phyloP scores from a whole-genome alignment of 371 early-diverging fungal species.

The Lichtheimia corymbifera region DNA sequence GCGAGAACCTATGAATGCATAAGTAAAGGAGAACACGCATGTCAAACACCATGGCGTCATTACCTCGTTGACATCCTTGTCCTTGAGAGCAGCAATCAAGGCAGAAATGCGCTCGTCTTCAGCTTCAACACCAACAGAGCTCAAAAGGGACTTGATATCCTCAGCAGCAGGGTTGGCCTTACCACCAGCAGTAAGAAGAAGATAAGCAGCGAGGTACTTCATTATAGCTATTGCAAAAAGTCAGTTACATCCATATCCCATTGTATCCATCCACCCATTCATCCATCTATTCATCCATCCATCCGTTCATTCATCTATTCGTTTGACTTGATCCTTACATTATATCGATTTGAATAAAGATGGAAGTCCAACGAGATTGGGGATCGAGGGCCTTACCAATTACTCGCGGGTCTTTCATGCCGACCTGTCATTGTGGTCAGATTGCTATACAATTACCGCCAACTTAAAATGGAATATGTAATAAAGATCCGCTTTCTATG shows the following conservation, averaged over 20 bases:
- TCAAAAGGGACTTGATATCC: constrained; percentile 84
- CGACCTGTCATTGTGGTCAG: no score
- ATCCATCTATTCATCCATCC: constrained; percentile 12
- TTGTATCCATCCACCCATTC: constrained; percentile 15
- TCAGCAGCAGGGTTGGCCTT: constrained; percentile 82
- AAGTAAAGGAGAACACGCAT: constrained; percentile 83
- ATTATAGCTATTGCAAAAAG: constrained; percentile 72
- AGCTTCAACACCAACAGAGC: constrained; percentile 92
- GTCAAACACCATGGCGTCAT: constrained; percentile 76
- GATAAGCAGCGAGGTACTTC: constrained; percentile 98
- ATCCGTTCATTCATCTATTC: background rate
- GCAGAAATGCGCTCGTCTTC: constrained; percentile 78
- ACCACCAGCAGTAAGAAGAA: constrained; percentile 91
- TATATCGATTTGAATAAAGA: no score
- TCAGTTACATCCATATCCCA: constrained; percentile 10
- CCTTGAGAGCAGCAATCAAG: constrained; percentile 82
- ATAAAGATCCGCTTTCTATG: no score
- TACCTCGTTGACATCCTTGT: constrained; percentile 87
- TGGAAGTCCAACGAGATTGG: no score
- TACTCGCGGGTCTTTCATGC: no score
- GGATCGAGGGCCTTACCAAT: no score
- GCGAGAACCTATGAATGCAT: constrained; percentile 67
- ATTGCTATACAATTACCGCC: no score
- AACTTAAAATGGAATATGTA: no score
- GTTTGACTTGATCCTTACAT: no score